Percentiles rank a stretch among this genome's conserved stretches.
Conservation (phyloP, 2,329 filamentous ascomycete genomes). For the Aspergillus fumigatiaffinis region DNA sequence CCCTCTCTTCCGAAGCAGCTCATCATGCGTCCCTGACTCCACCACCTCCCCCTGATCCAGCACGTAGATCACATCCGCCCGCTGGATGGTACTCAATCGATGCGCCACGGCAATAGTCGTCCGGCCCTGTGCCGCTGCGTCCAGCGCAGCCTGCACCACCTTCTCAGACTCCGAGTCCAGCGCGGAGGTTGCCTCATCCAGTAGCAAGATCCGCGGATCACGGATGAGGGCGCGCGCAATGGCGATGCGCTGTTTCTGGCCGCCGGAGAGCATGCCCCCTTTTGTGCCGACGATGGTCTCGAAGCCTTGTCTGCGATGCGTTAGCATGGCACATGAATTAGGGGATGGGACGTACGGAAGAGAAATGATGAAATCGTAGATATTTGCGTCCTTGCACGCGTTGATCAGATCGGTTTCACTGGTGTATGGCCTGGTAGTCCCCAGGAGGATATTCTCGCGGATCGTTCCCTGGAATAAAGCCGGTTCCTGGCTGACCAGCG, state of each 20-base stretch:
- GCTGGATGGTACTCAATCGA: slow-evolving; percentile 85
- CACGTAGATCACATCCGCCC: slow-evolving; percentile 93
- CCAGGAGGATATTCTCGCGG: slow-evolving; percentile 82
- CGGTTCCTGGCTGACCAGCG: slow-evolving; percentile 90
- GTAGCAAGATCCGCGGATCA: slow-evolving; percentile 77
- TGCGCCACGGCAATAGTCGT: slow-evolving; percentile 96
- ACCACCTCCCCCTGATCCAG: slow-evolving; percentile 86
- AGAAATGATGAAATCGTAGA: slow-evolving; percentile 85
- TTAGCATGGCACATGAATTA: too few relatives aligned
- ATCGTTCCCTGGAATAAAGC: slow-evolving; percentile 93
- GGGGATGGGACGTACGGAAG: slow-evolving; percentile 61
- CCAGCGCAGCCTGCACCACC: slow-evolving; percentile 65
- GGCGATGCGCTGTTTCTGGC: slow-evolving; percentile 91
- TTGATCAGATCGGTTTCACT: slow-evolving; percentile 68
- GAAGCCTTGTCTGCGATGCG: slow-evolving; percentile 62
- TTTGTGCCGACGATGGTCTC: slow-evolving; percentile 82
- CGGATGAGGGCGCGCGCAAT: slow-evolving; percentile 88
- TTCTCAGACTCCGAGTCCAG: slow-evolving; percentile 49
- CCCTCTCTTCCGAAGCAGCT: slow-evolving; percentile 66
- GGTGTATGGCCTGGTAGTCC: slow-evolving; percentile 62
- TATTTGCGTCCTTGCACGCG: slow-evolving; percentile 86
- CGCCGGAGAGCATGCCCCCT: slow-evolving; percentile 78
- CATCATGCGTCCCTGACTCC: slow-evolving; percentile 74
- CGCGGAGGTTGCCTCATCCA: slow-evolving; percentile 69
- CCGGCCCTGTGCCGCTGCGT: slow-evolving; percentile 77